Conservation (phyloP, 2,329 filamentous ascomycete genomes). For the Pseudocercospora cruenta region DNA sequence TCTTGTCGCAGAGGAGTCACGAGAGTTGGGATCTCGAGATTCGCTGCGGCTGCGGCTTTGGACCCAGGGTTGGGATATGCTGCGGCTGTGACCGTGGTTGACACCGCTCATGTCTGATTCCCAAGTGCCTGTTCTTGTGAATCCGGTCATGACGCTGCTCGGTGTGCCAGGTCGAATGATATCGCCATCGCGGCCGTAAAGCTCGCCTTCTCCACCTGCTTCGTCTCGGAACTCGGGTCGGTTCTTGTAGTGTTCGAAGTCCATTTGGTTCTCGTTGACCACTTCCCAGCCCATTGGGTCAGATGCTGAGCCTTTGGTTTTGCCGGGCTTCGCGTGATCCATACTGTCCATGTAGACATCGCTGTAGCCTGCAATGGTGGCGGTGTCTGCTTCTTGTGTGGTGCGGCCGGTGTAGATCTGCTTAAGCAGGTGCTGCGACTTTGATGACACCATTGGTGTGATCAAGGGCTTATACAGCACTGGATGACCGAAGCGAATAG, state of each 20-base stretch:
- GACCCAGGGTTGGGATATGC: slow-evolving; percentile 10
- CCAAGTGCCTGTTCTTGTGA: slow-evolving; percentile 35
- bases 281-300: slow-evolving; percentile 69
- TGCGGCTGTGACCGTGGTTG: slow-evolving; percentile 16
- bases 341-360: slow-evolving; percentile 86
- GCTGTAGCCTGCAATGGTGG: slow-evolving; percentile 71
- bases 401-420: slow-evolving; percentile 79
- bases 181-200: slow-evolving; percentile 62
- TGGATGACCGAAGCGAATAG: slow-evolving; percentile 83
- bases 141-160: slow-evolving; percentile 49
- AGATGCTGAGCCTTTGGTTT: slow-evolving; percentile 50
- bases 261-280: slow-evolving; percentile 81
- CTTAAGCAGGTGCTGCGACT: slow-evolving; percentile 83
- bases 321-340: slow-evolving; percentile 63
- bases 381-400: slow-evolving; percentile 65
- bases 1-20: slow-evolving; percentile 15
- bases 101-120: slow-evolving; percentile 31
- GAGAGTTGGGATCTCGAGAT: slow-evolving; percentile 36
- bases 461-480: slow-evolving; percentile 86
- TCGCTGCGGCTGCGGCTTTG: slow-evolving; percentile 32
- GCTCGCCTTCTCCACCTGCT: slow-evolving; percentile 71
- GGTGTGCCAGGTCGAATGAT: slow-evolving; percentile 66
- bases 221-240: slow-evolving; percentile 84
- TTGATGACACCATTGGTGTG: slow-evolving; percentile 93
- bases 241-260: slow-evolving; percentile 92